These are phyloP conservation scores for Pseudisothecium myosuroides DNA, from an alignment of 225 moss, liverwort and hornwort species.

Conservation along the genomic window DNA sequence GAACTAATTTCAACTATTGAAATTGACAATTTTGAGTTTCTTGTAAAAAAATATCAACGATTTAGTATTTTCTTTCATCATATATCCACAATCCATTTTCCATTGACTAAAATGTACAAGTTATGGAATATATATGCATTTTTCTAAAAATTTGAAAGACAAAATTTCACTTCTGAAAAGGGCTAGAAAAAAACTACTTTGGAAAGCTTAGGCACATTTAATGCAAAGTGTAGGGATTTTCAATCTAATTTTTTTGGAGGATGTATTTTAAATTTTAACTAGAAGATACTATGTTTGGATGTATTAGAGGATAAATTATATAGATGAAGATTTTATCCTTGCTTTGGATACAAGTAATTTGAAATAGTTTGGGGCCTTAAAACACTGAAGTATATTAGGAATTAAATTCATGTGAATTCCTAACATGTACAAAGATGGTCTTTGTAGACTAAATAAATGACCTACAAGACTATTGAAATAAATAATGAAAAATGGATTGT, in stretches of 20 bases:
- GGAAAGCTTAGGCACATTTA: background rate
- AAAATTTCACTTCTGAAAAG: background rate
- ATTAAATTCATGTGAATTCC: background rate
- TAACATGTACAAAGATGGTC: background rate
- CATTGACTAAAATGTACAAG: background rate
- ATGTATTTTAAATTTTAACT: background rate
- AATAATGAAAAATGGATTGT: too few relatives aligned
- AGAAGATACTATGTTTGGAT: background rate
- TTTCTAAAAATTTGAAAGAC: background rate
- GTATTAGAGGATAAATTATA: background rate
- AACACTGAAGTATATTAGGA: rapidly evolving
- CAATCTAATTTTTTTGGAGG: background rate
- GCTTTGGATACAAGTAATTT: background rate
- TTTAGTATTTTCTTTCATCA: background rate
- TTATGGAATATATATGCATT: background rate
- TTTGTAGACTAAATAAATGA: background rate
- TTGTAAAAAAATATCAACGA: background rate
- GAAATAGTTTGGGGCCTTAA: background rate
- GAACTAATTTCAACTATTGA: background rate
- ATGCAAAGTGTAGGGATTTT: background rate
- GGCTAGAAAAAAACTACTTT: background rate
- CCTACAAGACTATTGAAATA: too few relatives aligned
- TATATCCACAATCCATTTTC: background rate
- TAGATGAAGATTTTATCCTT: background rate
- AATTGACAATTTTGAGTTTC: background rate